Percentiles rank a stretch among this genome's conserved stretches.
These are phyloP conservation scores for Periconia sp. DNA, from an alignment of 2,329 filamentous ascomycete genomes.

Conservation along the genomic window DNA sequence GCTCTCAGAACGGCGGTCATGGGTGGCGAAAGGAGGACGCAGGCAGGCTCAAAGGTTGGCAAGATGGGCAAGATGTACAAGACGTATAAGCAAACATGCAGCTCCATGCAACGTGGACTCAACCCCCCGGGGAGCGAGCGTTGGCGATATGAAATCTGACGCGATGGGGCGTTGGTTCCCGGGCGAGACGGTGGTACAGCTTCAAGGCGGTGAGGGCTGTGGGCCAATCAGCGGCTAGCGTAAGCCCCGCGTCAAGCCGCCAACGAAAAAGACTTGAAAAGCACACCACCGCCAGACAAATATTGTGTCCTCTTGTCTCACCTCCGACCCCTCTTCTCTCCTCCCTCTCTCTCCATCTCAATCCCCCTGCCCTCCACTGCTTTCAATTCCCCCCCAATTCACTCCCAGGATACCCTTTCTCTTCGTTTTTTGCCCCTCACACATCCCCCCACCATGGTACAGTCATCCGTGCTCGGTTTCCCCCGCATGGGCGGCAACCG, in stretches of 20 bases:
- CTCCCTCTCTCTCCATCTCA: constrained; percentile 14
- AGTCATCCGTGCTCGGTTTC: constrained; percentile 88
- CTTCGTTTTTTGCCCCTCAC: constrained; percentile 13
- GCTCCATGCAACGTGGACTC: no score
- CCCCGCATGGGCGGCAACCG: constrained; percentile 97
- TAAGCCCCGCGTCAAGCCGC: constrained; percentile 28
- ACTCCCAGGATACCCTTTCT: no score
- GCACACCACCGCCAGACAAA: constrained; percentile 40
- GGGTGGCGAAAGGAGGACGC: not conserved
- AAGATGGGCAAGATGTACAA: no score
- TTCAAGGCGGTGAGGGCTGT: constrained; percentile 9
- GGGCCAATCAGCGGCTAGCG: constrained; percentile 11
- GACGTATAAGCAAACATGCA: no score
- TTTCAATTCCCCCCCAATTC: constrained; percentile 17
- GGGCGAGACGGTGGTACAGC: no score
- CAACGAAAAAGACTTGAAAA: constrained; percentile 40
- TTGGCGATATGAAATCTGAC: no score
- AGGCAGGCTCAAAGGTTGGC: no score
- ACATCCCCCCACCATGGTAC: constrained; percentile 50
- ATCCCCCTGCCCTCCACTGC: constrained; percentile 16
- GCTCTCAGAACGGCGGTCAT: not conserved
- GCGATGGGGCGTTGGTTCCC: no score
- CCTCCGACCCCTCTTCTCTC: constrained; percentile 9
- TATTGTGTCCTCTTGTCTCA: constrained; percentile 12
- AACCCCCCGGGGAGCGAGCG: no score